Evolutionary conservation across 129 eudicot genomes (phyloP), one percentile per base, ranked within the genome.

Genomic region (Saussurea involucrata): DNA sequence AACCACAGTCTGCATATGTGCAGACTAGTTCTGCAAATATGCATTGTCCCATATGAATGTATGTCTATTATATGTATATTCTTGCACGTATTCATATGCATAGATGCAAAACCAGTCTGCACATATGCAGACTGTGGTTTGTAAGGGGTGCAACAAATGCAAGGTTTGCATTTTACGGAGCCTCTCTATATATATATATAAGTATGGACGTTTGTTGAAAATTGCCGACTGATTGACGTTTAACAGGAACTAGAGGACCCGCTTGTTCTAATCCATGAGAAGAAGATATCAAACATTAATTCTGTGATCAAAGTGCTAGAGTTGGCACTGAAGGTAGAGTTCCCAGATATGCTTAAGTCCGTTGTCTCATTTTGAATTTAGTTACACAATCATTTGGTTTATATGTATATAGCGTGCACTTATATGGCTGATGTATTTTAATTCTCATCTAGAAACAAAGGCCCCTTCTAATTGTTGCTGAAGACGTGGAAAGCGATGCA

Each of bases 401-500:
- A 44, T 49, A 49, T 49, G n/a, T 17, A 53, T n/a, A 53, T 53
- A 53, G 5, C 9, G 18, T 53, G 61, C 61, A 53, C 21, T 22
- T 53, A 53, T 6, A 46, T 28, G 20, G 17, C 28, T 65, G n/a
- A 18, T 70, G 12, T 68, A 40, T 66, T 67, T 73, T 40, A 17
- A 22, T 55, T 78, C 17, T 81, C 80, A 17, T 73, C 27, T 88
- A 92, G 97, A 92, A 76, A 74, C 97, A 77, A 77, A 77, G 81
- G 78, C 96, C 98, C 24, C 87, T 92, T 42, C 75, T 92, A 76
- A 92, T 92, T 55, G 90, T 92, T 65, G 80, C 98, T 20, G 96
- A 92, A 82, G 97, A 92, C 77, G 87, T 92, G 75, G 97, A 92
- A 33, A 88, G 97, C 74, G 97, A 92, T 8, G 92, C 96, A 33